These are phyloP conservation scores for Gracilariopsis chorda DNA, from an alignment of 23 red algal genomes.

Conservation along the genomic window DNA sequence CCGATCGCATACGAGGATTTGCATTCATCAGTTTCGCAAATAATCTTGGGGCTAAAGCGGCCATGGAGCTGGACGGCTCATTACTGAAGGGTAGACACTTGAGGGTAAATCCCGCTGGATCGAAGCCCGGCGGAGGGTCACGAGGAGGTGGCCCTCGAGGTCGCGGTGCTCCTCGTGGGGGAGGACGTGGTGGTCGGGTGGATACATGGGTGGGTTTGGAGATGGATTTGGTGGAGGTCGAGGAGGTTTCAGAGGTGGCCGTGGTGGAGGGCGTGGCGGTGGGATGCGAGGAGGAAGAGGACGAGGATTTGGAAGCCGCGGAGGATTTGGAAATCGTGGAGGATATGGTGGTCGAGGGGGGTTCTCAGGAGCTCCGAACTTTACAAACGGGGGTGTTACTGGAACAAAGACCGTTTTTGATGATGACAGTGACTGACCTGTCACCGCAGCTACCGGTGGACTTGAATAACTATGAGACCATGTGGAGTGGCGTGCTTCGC, in stretches of 20 bases:
- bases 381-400: neutral
- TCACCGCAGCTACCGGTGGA: too few species aligned
- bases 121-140: neutral
- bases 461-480: too few species aligned
- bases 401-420: constrained; percentile 43
- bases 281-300: constrained; percentile 5
- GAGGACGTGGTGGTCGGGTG: constrained; percentile 2
- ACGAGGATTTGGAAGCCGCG: constrained; percentile 1
- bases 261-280: constrained; percentile 20
- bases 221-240: constrained; percentile 19
- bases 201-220: constrained; percentile 12
- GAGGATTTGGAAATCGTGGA: neutral
- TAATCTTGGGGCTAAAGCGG: neutral
- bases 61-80: constrained; percentile 23
- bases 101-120: constrained; percentile 41
- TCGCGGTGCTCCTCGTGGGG: constrained; percentile 16
- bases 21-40: constrained; percentile 30
- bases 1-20: constrained; percentile 62
- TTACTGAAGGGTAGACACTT: constrained; percentile 3
- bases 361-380: too few species aligned
- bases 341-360: neutral
- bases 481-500: too few species aligned
- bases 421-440: constrained; percentile 43
- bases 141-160: neutral
- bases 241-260: constrained; percentile 1